These are phyloP conservation scores for Penicillium angulare DNA, from an alignment of 495 filamentous ascomycete genomes.

Conservation along the genomic window DNA sequence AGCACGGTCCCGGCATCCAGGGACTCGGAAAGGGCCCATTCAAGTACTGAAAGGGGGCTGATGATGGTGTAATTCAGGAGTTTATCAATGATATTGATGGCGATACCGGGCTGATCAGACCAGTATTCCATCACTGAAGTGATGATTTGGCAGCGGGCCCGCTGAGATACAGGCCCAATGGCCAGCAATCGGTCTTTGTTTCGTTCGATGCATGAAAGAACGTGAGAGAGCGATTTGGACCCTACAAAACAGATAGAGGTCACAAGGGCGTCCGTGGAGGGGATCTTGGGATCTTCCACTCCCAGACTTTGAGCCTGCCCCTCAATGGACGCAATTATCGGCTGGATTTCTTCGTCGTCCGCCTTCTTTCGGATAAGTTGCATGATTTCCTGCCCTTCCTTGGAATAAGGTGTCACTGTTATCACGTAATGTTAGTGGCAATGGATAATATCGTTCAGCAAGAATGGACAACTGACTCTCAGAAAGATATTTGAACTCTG, in stretches of 20 bases:
- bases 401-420: conserved; percentile 73
- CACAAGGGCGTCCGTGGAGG: conserved; percentile 88
- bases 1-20: conserved; percentile 67
- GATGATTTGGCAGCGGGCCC: conserved; percentile 83
- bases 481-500: conserved; percentile 86
- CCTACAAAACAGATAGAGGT: conserved; percentile 90
- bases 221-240: conserved; percentile 92
- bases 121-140: conserved; percentile 89
- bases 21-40: conserved; percentile 77
- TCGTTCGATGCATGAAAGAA: conserved; percentile 92
- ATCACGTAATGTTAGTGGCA: neutral
- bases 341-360: conserved; percentile 74
- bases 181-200: conserved; percentile 87
- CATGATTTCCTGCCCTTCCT: conserved; percentile 76
- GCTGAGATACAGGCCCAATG: conserved; percentile 68
- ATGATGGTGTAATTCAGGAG: conserved; percentile 96
- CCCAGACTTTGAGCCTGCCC: conserved; percentile 64
- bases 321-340: conserved; percentile 73
- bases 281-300: conserved; percentile 68
- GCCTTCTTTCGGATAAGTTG: conserved; percentile 79
- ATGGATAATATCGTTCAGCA: neutral
- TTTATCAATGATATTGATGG: conserved; percentile 93
- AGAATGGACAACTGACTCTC: conserved; percentile 56
- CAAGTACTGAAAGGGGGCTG: conserved; percentile 73
- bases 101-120: conserved; percentile 87